Percentiles rank a stretch among this genome's conserved stretches.
Evolutionary conservation across 2,329 filamentous ascomycete genomes (phyloP).

Genomic region (Apiospora saccharicola): DNA sequence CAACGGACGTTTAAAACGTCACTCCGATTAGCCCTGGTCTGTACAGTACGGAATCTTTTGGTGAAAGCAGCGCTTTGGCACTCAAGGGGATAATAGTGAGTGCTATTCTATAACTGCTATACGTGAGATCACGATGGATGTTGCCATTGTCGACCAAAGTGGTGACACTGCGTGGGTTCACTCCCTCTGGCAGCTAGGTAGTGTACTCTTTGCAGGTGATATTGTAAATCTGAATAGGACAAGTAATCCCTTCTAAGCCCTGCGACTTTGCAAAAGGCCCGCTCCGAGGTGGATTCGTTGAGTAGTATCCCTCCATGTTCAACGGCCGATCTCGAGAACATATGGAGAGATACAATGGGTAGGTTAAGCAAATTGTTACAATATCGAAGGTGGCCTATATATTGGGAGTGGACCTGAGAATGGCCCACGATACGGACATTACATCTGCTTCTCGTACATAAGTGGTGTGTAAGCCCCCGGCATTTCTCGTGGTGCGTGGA

Average conservation of each 20-base stretch:
- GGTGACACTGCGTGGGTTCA: background rate
- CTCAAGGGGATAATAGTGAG: too few species aligned
- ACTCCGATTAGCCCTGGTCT: too few species aligned
- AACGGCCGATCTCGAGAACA: constrained; percentile 13
- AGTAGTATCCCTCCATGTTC: constrained; percentile 10
- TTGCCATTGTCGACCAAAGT: background rate
- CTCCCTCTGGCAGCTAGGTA: background rate
- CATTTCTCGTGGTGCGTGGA: background rate
- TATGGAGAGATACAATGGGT: background rate
- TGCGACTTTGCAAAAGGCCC: background rate
- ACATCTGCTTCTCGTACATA: background rate
- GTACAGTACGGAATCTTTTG: too few species aligned
- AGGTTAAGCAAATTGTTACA: background rate
- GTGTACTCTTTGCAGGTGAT: background rate
- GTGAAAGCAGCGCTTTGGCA: too few species aligned
- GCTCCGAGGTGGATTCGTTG: background rate
- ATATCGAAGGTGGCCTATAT: background rate
- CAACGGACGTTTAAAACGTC: too few species aligned
- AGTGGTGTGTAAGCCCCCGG: background rate
- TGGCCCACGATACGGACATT: background rate
- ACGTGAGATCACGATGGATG: background rate
- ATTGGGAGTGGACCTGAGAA: background rate
- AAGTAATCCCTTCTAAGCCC: background rate
- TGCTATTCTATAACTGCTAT: background rate
- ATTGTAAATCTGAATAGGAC: background rate